Base-by-base conservation (phyloP, 768 basidiomycete genomes). In the Gymnopilus dilepis region DNA sequence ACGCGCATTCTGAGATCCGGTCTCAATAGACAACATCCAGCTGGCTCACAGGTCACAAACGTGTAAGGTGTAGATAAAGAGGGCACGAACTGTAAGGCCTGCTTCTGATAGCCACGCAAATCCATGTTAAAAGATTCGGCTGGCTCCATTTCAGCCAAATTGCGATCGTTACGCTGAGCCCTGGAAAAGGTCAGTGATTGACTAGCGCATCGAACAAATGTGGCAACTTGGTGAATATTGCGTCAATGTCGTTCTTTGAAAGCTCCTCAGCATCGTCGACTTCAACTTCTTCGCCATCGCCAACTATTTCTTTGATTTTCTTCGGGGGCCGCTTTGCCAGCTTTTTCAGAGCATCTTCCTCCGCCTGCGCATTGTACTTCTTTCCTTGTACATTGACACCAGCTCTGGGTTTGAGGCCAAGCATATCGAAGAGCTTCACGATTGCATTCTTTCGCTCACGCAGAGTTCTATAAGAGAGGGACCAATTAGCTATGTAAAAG, bases 21-120 rank as follows among this genome's bases (percentile, higher is more conserved):
- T 84, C 76, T 99, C 97, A 56, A 95, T 80, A 2, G 91, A 90
- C 65, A 87, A 78, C 95, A 97, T 95, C 96, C 96, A 99, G 37
- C 92, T 94, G 59, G 13, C 40, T 30, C 50, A 31, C 22, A n/a
- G 13, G 50, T 56, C 65, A 59, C 57, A 53, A 33, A 33, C 12
- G 47, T 5, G 15, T 9, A 38, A 28, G 41, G 1, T 42, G n/a
- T 15, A 21, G 45, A n/a, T 42, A 28, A 33, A 37, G 2, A 28
- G 42, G 33, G n/a, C 43, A 73, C 87, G 48, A 56, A 92, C 89
- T 78, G 79, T 47, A 98, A 77, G 0, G 95, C 97, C 74, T 99
- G 97, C 70, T 95, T 97, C 70, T 98, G 97, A 75, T 99, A 98
- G 37, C 87, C 87, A 47, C 94, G 85, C 26, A 97, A 76, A 2